These are phyloP conservation scores for Vickermania ingenoplastis DNA, from an alignment of 208 protist species.

Conservation along the genomic window DNA sequence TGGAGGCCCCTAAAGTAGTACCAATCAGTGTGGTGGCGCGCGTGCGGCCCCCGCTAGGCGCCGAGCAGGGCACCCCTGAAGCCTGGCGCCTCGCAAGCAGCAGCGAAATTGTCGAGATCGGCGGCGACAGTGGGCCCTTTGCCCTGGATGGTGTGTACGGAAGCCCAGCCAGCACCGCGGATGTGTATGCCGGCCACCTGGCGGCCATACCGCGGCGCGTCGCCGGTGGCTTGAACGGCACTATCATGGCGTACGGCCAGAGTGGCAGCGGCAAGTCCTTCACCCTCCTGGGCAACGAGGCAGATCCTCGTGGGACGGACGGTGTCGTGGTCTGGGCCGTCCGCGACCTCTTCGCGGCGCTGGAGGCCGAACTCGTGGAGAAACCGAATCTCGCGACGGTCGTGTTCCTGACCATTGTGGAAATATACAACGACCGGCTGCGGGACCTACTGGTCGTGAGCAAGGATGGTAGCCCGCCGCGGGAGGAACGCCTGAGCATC, in stretches of 20 bases:
- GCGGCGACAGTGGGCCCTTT: constrained; percentile 51
- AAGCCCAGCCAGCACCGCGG: constrained; percentile 17
- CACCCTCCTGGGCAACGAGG: constrained; percentile 62
- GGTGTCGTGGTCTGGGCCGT: constrained; percentile 44
- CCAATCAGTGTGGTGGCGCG: constrained; percentile 65
- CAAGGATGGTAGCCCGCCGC: constrained; percentile 6
- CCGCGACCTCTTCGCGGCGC: constrained; percentile 42
- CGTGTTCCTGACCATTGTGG: constrained; percentile 55
- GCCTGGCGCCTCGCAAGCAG: too few relatives aligned
- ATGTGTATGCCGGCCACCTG: constrained; percentile 47
- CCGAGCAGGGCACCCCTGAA: constrained; percentile 29
- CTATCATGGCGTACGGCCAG: constrained; percentile 81
- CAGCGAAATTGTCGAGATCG: constrained; percentile 37
- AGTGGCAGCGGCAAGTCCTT: constrained; percentile 80
- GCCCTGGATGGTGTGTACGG: constrained; percentile 68
- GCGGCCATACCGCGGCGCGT: constrained; percentile 41
- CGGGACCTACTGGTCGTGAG: constrained; percentile 46
- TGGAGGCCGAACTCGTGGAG: constrained; percentile 25
- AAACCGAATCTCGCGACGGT: constrained; percentile 8
- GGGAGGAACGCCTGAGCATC: constrained; percentile 34
- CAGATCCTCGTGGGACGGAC: constrained; percentile 4
- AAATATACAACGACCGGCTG: constrained; percentile 84
- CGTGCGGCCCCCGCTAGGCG: constrained; percentile 39
- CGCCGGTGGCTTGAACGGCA: constrained; percentile 80
- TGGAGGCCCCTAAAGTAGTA: too few relatives aligned